These are phyloP conservation scores for Papiliotrema fonsecae DNA, from an alignment of 1,284 basidiomycete species.

Conservation along the genomic window DNA sequence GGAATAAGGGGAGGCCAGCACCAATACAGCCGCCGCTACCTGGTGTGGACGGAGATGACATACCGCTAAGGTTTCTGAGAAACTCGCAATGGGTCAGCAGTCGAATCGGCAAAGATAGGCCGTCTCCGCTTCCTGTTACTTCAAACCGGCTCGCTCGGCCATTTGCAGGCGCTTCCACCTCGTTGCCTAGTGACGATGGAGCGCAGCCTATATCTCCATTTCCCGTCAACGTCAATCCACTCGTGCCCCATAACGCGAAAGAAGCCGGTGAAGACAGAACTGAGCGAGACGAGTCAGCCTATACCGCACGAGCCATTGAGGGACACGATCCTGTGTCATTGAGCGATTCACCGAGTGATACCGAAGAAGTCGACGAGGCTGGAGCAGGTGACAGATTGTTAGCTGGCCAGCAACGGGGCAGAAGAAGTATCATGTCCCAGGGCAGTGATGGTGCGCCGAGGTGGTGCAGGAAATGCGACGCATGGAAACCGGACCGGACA, in stretches of 20 bases:
- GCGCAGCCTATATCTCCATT: slow-evolving; percentile 23
- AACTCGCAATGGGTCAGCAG: slow-evolving; percentile 23
- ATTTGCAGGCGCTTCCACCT: background rate
- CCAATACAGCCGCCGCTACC: background rate
- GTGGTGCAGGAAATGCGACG: slow-evolving; percentile 46
- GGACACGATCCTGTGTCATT: too few species aligned
- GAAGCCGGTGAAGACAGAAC: slow-evolving; percentile 20
- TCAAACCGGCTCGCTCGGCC: background rate
- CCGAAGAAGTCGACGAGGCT: slow-evolving; percentile 8
- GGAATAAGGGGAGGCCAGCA: background rate
- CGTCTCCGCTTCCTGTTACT: slow-evolving; percentile 23
- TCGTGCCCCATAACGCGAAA: slow-evolving; percentile 14
- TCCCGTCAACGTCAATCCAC: slow-evolving; percentile 21
- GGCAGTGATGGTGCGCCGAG: slow-evolving; percentile 29
- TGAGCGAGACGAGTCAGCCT: slow-evolving; percentile 9
- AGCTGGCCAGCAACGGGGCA: background rate
- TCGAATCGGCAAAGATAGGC: slow-evolving; percentile 19
- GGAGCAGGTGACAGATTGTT: slow-evolving; percentile 1
- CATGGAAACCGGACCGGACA: slow-evolving; percentile 68
- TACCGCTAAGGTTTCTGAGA: slow-evolving; percentile 26
- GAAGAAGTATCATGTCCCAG: slow-evolving; percentile 30
- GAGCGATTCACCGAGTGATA: too few species aligned
- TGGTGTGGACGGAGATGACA: slow-evolving; percentile 18
- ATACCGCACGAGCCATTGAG: too few species aligned
- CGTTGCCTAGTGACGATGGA: background rate